A percentile compares a stretch with the other conserved stretches of the same genome.
phyloP scores from a whole-genome alignment of 2,329 filamentous ascomycete species.

The Fusarium tanahbumbuense region DNA sequence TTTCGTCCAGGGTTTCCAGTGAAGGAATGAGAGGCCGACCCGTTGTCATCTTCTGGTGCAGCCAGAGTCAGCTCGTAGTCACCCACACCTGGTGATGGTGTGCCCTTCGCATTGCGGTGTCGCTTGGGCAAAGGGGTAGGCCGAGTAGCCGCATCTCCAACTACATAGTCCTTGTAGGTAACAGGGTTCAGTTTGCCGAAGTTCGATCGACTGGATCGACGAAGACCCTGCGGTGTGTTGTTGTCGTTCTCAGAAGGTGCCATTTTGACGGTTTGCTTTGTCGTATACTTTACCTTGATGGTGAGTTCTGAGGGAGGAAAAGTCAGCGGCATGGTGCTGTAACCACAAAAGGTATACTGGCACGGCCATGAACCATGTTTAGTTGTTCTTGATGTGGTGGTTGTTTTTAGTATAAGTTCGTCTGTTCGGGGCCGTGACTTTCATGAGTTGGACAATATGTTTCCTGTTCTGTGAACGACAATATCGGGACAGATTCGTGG shows the following conservation, averaged over 20 bases:
- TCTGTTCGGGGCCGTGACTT: not conserved
- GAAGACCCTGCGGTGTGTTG: not conserved
- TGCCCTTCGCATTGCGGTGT: not conserved
- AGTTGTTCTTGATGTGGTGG: not conserved
- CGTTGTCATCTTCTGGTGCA: not conserved
- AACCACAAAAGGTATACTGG: not conserved
- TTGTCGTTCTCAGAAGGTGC: not conserved
- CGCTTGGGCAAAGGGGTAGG: not conserved
- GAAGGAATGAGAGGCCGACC: not conserved
- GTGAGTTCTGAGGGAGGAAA: not conserved
- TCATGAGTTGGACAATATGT: too few relatives aligned
- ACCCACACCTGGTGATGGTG: not conserved
- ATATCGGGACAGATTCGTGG: conserved; percentile 3
- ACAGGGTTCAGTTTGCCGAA: not conserved
- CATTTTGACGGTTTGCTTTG: conserved; percentile 3
- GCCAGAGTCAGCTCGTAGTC: not conserved
- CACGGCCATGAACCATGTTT: not conserved
- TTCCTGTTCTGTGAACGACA: not conserved
- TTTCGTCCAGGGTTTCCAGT: not conserved
- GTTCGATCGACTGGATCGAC: conserved; percentile 8
- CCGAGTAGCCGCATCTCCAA: conserved; percentile 1
- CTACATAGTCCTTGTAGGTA: not conserved
- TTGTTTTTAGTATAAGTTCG: not conserved
- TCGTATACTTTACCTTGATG: not conserved
- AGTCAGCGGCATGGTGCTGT: not conserved